Conservation (phyloP, 1,139 yeast genomes). For the Scheffersomyces quercinus region DNA sequence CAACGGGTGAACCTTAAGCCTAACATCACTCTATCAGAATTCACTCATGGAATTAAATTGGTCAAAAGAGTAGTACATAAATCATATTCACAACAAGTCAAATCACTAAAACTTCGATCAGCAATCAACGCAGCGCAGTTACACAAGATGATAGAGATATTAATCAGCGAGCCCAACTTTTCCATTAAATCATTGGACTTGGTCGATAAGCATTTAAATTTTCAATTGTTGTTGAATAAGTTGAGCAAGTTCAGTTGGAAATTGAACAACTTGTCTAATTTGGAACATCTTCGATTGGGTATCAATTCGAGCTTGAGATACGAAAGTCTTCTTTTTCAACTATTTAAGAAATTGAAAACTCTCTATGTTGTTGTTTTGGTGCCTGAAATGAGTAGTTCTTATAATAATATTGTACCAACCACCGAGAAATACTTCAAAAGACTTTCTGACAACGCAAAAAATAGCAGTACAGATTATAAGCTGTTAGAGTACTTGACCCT, state of each 20-base stretch:
- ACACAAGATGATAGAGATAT: conserved; percentile 23
- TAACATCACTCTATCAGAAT: conserved; percentile 29
- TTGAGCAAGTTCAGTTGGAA: conserved; percentile 31
- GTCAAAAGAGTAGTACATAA: conserved; percentile 22
- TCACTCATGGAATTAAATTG: conserved; percentile 26
- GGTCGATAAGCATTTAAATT: conserved; percentile 23
- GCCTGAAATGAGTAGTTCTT: conserved; percentile 16
- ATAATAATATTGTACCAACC: conserved; percentile 20
- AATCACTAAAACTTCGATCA: conserved; percentile 24
- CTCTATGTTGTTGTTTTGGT: conserved; percentile 15
- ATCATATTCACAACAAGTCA: conserved; percentile 19
- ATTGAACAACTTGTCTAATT: conserved; percentile 19
- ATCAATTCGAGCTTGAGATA: conserved; percentile 26
- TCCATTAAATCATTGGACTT: conserved; percentile 25
- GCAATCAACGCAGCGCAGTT: conserved; percentile 25
- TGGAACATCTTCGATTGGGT: conserved; percentile 26
- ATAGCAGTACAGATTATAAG: conserved; percentile 2
- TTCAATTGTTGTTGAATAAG: conserved; percentile 25
- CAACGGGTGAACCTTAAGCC: conserved; percentile 24
- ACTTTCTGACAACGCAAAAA: conserved; percentile 1
- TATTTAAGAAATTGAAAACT: conserved; percentile 28
- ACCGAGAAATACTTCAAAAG: conserved; percentile 18
- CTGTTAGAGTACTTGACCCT: conserved; percentile 21
- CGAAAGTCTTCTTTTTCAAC: conserved; percentile 22
- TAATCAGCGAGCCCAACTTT: conserved; percentile 24